Conservation (phyloP, 2,329 filamentous ascomycete species). For the Chaetomiaceae sp. region DNA sequence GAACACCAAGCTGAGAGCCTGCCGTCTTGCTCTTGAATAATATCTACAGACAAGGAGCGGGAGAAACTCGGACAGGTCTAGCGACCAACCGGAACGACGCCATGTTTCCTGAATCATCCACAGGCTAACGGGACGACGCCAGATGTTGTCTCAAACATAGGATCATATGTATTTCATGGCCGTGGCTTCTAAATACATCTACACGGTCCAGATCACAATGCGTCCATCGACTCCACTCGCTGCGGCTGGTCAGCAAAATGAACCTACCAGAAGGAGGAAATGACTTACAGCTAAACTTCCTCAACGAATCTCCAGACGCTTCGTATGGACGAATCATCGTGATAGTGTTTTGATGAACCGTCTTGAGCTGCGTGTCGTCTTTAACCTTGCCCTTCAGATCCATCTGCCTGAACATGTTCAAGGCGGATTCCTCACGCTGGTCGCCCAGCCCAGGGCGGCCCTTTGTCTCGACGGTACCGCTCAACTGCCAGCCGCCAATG, state of each 20-base stretch:
- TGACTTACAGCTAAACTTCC: conserved; percentile 80
- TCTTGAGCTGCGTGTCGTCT: conserved; percentile 91
- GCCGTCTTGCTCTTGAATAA: neutral
- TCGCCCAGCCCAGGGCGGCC: conserved; percentile 56
- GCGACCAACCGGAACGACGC: conserved; percentile 12
- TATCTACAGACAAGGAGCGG: neutral
- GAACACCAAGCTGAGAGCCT: neutral
- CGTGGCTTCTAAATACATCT: conserved; percentile 30
- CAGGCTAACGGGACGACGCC: neutral
- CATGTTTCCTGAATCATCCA: neutral
- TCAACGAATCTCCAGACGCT: conserved; percentile 58
- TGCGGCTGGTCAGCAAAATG: conserved; percentile 37
- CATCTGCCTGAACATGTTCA: conserved; percentile 99
- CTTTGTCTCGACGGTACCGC: conserved; percentile 75
- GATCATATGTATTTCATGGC: neutral
- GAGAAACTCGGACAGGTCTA: too few relatives aligned
- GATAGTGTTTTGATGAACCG: conserved; percentile 94
- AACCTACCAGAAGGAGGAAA: conserved; percentile 15
- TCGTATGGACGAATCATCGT: conserved; percentile 77
- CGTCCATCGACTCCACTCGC: conserved; percentile 80
- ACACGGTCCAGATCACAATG: conserved; percentile 72
- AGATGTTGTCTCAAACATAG: conserved; percentile 18
- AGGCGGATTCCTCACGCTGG: conserved; percentile 78
- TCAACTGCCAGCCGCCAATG: conserved; percentile 76
- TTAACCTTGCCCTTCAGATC: conserved; percentile 90